Conservation (phyloP, 2,329 filamentous ascomycete genomes). For the Nectriaceae sp. region DNA sequence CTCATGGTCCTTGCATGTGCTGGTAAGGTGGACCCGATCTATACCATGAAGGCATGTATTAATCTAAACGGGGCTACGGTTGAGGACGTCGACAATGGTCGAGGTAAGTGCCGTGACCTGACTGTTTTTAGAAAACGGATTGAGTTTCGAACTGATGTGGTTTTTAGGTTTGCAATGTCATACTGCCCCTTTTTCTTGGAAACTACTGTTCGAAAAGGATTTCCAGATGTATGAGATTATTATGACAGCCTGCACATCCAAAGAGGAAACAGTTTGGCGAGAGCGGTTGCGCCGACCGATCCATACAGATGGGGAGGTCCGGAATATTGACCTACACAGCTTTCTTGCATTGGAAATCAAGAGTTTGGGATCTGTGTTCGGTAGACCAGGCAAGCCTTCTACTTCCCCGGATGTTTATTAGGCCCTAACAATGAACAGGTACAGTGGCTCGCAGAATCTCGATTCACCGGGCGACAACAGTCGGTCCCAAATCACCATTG, state of each 20-base stretch:
- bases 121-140: background rate
- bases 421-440: conserved; percentile 40
- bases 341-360: conserved; percentile 71
- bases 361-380: conserved; percentile 73
- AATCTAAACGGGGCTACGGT: conserved; percentile 65
- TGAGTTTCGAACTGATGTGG: conserved; percentile 16
- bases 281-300: conserved; percentile 58
- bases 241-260: conserved; percentile 79
- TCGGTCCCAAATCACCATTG: conserved; percentile 66
- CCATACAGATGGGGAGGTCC: conserved; percentile 49
- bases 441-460: conserved; percentile 70
- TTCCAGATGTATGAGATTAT: conserved; percentile 81
- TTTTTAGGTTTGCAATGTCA: conserved; percentile 81
- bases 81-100: conserved; percentile 74
- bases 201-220: conserved; percentile 78
- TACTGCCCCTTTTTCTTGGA: conserved; percentile 87
- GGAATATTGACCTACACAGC: conserved; percentile 55
- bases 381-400: conserved; percentile 60
- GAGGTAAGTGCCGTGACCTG: conserved; percentile 53
- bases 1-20: conserved; percentile 75
- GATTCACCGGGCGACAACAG: conserved; percentile 75
- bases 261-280: conserved; percentile 82
- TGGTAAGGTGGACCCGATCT: conserved; percentile 64
- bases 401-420: background rate
- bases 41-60: conserved; percentile 76